These are phyloP conservation scores for Suillus subalutaceus DNA, from an alignment of 768 basidiomycete species.

Conservation along the genomic window DNA sequence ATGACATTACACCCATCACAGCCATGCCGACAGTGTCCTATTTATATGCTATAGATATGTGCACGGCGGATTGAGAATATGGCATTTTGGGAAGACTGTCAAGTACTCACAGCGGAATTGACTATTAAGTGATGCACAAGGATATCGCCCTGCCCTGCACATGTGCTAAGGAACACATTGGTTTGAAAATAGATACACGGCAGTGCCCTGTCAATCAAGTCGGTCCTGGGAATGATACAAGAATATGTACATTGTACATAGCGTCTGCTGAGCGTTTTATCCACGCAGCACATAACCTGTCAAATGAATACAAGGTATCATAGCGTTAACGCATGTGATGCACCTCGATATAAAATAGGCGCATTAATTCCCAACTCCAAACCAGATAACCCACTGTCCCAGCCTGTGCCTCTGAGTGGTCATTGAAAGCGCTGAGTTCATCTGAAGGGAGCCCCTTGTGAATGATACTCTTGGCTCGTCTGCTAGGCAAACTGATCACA, in stretches of 20 bases:
- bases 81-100: background rate
- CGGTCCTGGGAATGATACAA: background rate
- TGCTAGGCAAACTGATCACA: background rate
- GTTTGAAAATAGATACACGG: background rate
- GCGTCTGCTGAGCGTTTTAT: background rate
- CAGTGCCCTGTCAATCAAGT: background rate
- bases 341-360: background rate
- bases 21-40: background rate
- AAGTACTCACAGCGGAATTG: background rate
- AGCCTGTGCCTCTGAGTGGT: background rate
- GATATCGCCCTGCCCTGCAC: background rate
- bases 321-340: background rate
- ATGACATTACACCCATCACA: background rate
- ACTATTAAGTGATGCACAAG: background rate
- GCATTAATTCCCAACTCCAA: background rate
- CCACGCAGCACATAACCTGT: background rate
- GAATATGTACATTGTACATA: background rate
- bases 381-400: background rate
- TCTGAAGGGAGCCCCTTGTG: background rate
- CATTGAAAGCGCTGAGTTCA: background rate
- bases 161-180: background rate
- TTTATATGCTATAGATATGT: background rate
- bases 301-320: conserved; percentile 2
- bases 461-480: background rate
- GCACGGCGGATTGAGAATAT: background rate